These are phyloP conservation scores for Nemania bipapillata DNA, from an alignment of 2,329 filamentous ascomycete species.

Conservation along the genomic window DNA sequence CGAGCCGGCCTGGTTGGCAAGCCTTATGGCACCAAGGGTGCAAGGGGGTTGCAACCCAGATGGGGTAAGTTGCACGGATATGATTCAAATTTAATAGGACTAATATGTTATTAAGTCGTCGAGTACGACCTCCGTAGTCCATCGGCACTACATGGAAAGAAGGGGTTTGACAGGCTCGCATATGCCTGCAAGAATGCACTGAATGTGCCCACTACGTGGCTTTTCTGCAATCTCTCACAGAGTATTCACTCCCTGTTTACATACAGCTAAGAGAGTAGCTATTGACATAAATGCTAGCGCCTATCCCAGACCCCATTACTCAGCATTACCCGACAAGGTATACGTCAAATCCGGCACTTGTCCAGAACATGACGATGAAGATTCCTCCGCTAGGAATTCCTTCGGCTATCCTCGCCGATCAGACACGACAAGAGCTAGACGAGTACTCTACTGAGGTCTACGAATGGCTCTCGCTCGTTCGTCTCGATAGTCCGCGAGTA, in stretches of 20 bases:
- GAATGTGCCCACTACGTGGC: slow-evolving; percentile 74
- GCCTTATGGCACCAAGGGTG: slow-evolving; percentile 68
- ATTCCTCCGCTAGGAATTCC: slow-evolving; percentile 53
- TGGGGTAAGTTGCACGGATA: slow-evolving; percentile 68
- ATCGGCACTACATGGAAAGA: slow-evolving; percentile 85
- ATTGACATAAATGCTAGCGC: slow-evolving; percentile 53
- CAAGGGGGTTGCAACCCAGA: slow-evolving; percentile 70
- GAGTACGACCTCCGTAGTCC: slow-evolving; percentile 77
- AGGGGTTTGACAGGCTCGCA: slow-evolving; percentile 79
- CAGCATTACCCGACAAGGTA: slow-evolving; percentile 58
- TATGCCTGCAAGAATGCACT: slow-evolving; percentile 85
- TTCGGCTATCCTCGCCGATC: slow-evolving; percentile 48
- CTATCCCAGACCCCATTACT: slow-evolving; percentile 62
- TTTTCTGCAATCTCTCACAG: slow-evolving; percentile 74
- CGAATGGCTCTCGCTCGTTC: slow-evolving; percentile 79
- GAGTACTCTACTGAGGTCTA: slow-evolving; percentile 72
- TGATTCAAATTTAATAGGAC: slow-evolving; percentile 26
- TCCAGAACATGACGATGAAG: slow-evolving; percentile 43
- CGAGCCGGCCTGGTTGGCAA: slow-evolving; percentile 81
- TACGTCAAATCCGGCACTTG: slow-evolving; percentile 53
- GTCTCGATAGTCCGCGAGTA: slow-evolving; percentile 73
- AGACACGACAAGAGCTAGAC: slow-evolving; percentile 65
- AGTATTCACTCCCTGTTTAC: slow-evolving; percentile 53
- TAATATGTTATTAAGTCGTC: slow-evolving; percentile 67
- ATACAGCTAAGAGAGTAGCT: not conserved